Evolutionary conservation across 345 rosid genomes (phyloP).

Genomic region (Diplotaxis tenuifolia): DNA sequence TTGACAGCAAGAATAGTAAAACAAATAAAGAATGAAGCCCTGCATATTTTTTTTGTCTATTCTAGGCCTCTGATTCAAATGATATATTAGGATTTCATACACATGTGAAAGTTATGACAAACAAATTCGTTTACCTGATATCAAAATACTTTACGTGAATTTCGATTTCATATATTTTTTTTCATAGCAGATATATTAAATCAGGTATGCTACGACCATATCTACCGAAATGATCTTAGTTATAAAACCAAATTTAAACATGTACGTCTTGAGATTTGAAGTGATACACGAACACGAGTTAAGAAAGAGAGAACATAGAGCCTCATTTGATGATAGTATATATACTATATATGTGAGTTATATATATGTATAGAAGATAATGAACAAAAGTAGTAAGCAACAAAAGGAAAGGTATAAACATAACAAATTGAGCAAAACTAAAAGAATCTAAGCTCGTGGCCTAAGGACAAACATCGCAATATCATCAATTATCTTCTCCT

Average conservation of each 20-base stretch:
- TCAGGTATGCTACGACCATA: conserved; percentile 19
- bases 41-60: not conserved
- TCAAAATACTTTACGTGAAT: not conserved
- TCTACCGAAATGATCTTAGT: conserved; percentile 20
- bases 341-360: conserved; percentile 19
- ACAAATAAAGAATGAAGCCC: not conserved
- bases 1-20: not conserved
- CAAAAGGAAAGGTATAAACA: conserved; percentile 24
- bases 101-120: not conserved
- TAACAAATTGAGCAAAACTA: conserved; percentile 36
- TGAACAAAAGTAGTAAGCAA: conserved; percentile 34
- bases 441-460: conserved; percentile 42
- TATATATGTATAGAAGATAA: conserved; percentile 12
- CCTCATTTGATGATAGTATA: not conserved
- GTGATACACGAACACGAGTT: conserved; percentile 16
- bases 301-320: not conserved
- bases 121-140: not conserved
- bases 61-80: not conserved
- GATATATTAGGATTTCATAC: not conserved
- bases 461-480: conserved; percentile 25
- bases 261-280: conserved; percentile 26
- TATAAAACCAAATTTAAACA: conserved; percentile 26
- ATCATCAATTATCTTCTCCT: conserved; percentile 16
- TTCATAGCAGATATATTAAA: conserved; percentile 13
- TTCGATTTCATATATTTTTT: conserved; percentile 2